Evolutionary conservation across 2,329 filamentous ascomycete genomes (phyloP).

Genomic region (Taxawa tesnikishii): DNA sequence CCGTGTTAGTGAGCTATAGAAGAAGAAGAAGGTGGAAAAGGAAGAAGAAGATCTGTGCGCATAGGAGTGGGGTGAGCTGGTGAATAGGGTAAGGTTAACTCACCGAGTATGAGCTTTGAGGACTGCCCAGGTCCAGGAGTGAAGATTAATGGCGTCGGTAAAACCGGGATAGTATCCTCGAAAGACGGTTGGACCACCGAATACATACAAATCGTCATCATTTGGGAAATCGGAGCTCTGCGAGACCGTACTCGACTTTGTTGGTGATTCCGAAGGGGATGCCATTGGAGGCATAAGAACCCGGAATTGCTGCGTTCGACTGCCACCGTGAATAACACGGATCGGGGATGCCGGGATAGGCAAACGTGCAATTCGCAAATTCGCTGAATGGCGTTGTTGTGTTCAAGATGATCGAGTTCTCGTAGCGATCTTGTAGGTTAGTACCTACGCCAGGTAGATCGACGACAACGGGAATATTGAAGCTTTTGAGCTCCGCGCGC

Average conservation of each 20-base stretch:
- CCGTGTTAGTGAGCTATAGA: too few species aligned
- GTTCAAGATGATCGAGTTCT: slow-evolving; percentile 38
- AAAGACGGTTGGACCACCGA: slow-evolving; percentile 43
- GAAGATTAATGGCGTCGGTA: too few species aligned
- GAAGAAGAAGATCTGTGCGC: too few species aligned
- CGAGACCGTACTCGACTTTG: too few species aligned
- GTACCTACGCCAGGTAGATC: slow-evolving; percentile 51
- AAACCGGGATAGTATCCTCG: slow-evolving; percentile 45
- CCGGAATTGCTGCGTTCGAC: slow-evolving; percentile 23
- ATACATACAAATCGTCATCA: slow-evolving; percentile 42
- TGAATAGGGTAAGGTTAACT: too few species aligned
- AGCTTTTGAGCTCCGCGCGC: slow-evolving; percentile 35
- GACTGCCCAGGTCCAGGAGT: slow-evolving; percentile 37
- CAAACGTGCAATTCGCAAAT: slow-evolving; percentile 28
- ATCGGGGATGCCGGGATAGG: slow-evolving; percentile 19
- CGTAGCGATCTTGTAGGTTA: slow-evolving; percentile 52
- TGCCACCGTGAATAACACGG: slow-evolving; percentile 33
- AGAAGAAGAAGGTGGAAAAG: too few species aligned
- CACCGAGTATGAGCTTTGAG: slow-evolving; percentile 53
- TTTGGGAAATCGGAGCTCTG: slow-evolving; percentile 27
- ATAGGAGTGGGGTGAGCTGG: too few species aligned
- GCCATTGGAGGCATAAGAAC: slow-evolving; percentile 38
- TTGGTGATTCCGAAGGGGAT: slow-evolving; percentile 38
- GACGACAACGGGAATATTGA: slow-evolving; percentile 41
- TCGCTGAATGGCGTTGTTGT: slow-evolving; percentile 21